Base-by-base conservation (phyloP, 345 rosid species). In the Gossypium australe region DNA sequence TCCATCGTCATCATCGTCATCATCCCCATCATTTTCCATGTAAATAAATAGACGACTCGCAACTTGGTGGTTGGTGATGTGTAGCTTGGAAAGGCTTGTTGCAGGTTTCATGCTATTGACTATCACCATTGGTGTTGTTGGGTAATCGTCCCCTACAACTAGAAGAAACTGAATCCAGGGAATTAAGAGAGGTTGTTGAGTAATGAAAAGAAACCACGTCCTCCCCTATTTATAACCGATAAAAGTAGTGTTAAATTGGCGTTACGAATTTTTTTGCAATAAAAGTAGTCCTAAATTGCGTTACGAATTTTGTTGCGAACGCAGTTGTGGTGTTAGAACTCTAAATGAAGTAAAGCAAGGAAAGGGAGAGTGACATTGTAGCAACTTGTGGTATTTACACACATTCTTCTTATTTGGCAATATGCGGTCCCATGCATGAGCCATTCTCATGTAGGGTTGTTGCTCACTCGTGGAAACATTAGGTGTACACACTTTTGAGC, bases 1-100 rank as follows among this genome's bases (percentile, higher is more conserved):
- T 34, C 49, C 48, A 18, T 71, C 75, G 14, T 71, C 75, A 0
- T 71, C 75, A 1, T 71, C 75, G 18, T 71, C 75, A 2, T 56
- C 74, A 7, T 71, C 75, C 3, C 64, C 75, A 0, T 53, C 75
- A 11, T 38, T 44, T 55, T 71, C 51, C n/a, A 6, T 44, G 18
- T 41, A 71, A 9, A 11, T 24, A 22, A 53, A 71, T 18, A 57
- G 25, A 22, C 13, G 47, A 18, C 53, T 24, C 3, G 60, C 63
- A 38, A 56, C 64, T 9, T 38, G 51, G 65, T 41, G 18, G 17
- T 57, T 14, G 49, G 22, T 18, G 7, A 56, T 11, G 52, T 56
- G 75, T 64, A 25, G 25, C 62, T 14, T 38, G 18, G 64, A 43
- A 55, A 41, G 34, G 22, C 52, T 48, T 70, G 48, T 6, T n/a